Base-by-base conservation (phyloP, 371 early-diverging fungal species). In the Saksenaea vasiformis region DNA sequence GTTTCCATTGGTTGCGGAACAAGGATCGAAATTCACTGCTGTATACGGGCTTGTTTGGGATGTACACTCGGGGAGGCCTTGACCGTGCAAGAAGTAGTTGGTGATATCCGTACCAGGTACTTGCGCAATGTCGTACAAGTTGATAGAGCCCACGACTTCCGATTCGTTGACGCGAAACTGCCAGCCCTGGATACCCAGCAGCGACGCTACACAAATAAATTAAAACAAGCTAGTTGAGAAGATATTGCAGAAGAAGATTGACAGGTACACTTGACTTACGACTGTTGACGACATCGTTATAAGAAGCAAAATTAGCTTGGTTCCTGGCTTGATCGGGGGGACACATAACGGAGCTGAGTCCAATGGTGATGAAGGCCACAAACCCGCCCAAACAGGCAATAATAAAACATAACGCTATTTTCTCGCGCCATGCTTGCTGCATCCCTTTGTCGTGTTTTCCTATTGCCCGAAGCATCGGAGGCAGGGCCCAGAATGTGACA, bases 391-490 rank as follows among this genome's bases (percentile, higher is more conserved):
- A 76, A 36, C 82, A 65, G 9, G 84, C 67, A 60, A 91, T 91
- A 35, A 94, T 85, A 60, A 89, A 87, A 60, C 89, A 88, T 36
- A 95, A 78, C 4, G 91, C 82, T 24, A 94, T 77, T 68, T 96
- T 96, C 67, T 96, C 97, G 61, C 97, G 86, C 95, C 95, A 95
- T 13, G 96, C 96, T 69, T 92, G 93, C 64, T 89, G 91, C 79
- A 93, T 86, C 27, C 78, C 76, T 39, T 82, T 67, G 41, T 90
- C 92, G 37, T 70, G 68, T 69, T 85, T 83, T 8, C 86, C 84
- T 17, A 76, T 58, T 1, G 79, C 78, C 24, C 68, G 69, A 38
- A 93, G 71, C 71, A 90, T 72, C 24, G 87, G 75, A 17, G 87
- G 82, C 1, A 91, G 82, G 1, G 91, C 89, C 91, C 92, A 92